Percentiles rank a stretch among this genome's conserved stretches.
phyloP scores from a whole-genome alignment of 192 early-diverging fungal genomes.

The Coemansia sp. region DNA sequence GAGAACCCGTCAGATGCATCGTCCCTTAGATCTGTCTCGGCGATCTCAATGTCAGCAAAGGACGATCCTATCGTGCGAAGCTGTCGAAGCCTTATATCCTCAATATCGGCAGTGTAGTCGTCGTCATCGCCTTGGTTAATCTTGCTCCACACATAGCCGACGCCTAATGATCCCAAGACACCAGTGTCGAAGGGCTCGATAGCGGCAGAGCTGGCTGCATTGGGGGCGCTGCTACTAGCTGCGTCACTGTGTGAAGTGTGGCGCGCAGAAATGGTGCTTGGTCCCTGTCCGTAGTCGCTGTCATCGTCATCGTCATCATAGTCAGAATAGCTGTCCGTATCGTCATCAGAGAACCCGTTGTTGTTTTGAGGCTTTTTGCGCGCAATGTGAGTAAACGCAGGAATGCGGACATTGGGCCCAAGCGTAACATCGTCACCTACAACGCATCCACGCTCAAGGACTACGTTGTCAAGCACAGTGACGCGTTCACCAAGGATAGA shows the following conservation, averaged over 20 bases:
- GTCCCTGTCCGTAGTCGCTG: constrained; percentile 14
- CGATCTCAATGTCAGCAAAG: constrained; percentile 16
- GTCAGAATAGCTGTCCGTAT: constrained; percentile 19
- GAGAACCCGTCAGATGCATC: constrained; percentile 14
- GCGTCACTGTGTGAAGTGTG: neutral
- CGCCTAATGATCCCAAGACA: constrained; percentile 59
- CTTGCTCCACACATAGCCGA: constrained; percentile 61
- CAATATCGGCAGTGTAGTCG: constrained; percentile 54
- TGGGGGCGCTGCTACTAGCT: neutral
- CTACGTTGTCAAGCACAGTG: constrained; percentile 63
- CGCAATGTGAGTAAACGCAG: constrained; percentile 66
- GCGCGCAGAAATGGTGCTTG: neutral
- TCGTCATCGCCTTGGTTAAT: neutral
- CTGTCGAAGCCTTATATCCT: constrained; percentile 17
- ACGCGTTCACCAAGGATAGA: constrained; percentile 80
- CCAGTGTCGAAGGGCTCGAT: constrained; percentile 35
- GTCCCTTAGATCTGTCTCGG: constrained; percentile 22
- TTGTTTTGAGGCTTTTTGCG: constrained; percentile 17
- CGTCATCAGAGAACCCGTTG: constrained; percentile 19
- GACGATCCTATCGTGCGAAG: constrained; percentile 38
- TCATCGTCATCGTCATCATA: constrained; percentile 53
- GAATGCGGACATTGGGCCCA: constrained; percentile 71
- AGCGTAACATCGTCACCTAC: constrained; percentile 65
- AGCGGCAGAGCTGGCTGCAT: neutral
- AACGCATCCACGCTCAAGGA: constrained; percentile 73